Evolutionary conservation across 305 asterid species (phyloP), one percentile per base, ranked within the genome.

Genomic region (Fraxinus floribunda): DNA sequence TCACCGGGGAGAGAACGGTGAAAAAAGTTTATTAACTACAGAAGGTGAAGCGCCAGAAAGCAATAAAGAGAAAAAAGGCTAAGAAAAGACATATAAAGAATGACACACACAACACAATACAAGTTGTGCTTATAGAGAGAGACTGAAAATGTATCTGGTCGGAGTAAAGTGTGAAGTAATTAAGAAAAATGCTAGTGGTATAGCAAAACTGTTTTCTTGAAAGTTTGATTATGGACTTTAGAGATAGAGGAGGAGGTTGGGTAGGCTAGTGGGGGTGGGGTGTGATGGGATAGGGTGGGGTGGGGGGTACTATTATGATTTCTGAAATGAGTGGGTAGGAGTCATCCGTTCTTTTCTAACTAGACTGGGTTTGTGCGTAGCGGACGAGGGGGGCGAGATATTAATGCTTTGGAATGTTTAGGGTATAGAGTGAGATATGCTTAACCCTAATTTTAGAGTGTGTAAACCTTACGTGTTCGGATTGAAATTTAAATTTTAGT

Each of bases 301-400:
- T 30, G 34, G 34, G 77, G 39, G 55, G 22, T 30, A 39, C 29
- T 76, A 78, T 84, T 80, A 90, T 90, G 92, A 92, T 90, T 88
- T 94, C 81, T 73, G 84, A 90, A 90, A 92, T 93, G 97, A 89
- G 93, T 90, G 95, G 95, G 93, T 86, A 84, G 90, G 92, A 92
- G 78, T 80, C 77, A 80, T 87, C 78, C 79, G 80, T 83, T 82
- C 32, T 80, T 80, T 82, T 68, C 81, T 78, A 75, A 78, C 79
- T 76, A 81, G 62, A 52, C 22, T 75, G 64, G 79, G 62, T 16
- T 83, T 70, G 46, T 85, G 91, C 83, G 90, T 83, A 89, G 97
- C 92, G 94, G 94, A 90, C 92, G 86, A 93, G 91, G 90, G 92
- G 94, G 97, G 91, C 89, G 94, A 88, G 84, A 81, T 86, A 90